These are phyloP conservation scores for Teratosphaeria nubilosa DNA, from an alignment of 2,329 filamentous ascomycete species.

Conservation along the genomic window DNA sequence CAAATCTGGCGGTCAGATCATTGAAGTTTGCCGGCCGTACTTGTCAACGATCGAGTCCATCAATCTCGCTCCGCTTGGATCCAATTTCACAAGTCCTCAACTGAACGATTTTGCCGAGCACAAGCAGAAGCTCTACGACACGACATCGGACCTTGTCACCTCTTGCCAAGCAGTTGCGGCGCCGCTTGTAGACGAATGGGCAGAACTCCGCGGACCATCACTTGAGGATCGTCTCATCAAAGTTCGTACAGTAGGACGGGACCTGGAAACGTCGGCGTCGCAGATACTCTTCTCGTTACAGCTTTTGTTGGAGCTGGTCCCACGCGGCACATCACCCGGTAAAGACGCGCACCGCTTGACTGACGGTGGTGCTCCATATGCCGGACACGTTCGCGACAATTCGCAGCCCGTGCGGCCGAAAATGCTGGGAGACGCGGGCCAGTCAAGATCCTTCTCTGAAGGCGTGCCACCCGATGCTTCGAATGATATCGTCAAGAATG, in stretches of 20 bases:
- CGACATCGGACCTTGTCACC: slow-evolving; percentile 78
- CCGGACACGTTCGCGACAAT: slow-evolving; percentile 16
- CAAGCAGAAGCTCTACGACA: slow-evolving; percentile 90
- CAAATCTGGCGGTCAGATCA: slow-evolving; percentile 62
- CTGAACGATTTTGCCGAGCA: slow-evolving; percentile 78
- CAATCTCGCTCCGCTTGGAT: slow-evolving; percentile 69
- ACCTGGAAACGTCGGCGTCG: slow-evolving; percentile 75
- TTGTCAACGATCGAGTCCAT: slow-evolving; percentile 84
- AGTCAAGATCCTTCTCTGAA: slow-evolving; percentile 59
- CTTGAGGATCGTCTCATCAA: slow-evolving; percentile 77
- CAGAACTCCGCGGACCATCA: slow-evolving; percentile 79
- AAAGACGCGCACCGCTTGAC: slow-evolving; percentile 28
- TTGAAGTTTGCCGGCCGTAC: slow-evolving; percentile 86
- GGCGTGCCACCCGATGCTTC: slow-evolving; percentile 29
- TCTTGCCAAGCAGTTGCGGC: slow-evolving; percentile 86
- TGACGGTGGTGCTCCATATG: slow-evolving; percentile 23
- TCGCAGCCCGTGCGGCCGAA: slow-evolving; percentile 35
- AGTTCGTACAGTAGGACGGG: slow-evolving; percentile 65
- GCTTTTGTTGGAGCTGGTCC: slow-evolving; percentile 73
- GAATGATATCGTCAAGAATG: slow-evolving; percentile 28
- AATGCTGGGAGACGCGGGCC: slow-evolving; percentile 42
- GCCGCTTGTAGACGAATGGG: slow-evolving; percentile 89
- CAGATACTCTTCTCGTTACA: slow-evolving; percentile 84
- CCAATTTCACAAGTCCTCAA: slow-evolving; percentile 72
- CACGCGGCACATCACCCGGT: slow-evolving; percentile 36